Conservation (phyloP, 192 early-diverging fungal species). For the Spizellomyces punctatus region DNA sequence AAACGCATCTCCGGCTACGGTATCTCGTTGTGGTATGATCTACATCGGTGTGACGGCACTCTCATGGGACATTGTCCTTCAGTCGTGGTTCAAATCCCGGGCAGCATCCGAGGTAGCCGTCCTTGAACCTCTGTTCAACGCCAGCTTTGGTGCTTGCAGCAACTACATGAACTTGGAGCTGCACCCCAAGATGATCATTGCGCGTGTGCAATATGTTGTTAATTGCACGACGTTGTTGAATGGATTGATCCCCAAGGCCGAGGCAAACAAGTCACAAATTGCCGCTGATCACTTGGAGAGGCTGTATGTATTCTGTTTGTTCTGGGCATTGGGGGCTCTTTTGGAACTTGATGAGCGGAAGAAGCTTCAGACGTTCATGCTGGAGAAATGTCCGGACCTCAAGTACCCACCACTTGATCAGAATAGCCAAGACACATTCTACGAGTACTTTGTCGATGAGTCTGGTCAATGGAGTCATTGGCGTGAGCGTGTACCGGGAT, state of each 20-base stretch:
- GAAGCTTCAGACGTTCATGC: conserved; percentile 58
- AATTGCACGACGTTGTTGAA: conserved; percentile 55
- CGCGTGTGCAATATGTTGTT: conserved; percentile 50
- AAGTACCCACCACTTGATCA: conserved; percentile 61
- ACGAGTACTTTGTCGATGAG: conserved; percentile 64
- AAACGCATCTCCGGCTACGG: conserved; percentile 65
- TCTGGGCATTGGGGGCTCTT: conserved; percentile 61
- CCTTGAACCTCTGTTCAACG: conserved; percentile 58
- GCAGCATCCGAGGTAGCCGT: conserved; percentile 53
- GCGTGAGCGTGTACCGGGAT: conserved; percentile 56
- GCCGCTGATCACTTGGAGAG: conserved; percentile 54
- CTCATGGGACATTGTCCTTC: conserved; percentile 67
- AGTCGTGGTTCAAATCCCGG: conserved; percentile 64
- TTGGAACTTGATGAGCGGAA: conserved; percentile 68
- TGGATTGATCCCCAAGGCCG: conserved; percentile 62
- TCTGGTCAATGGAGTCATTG: conserved; percentile 64
- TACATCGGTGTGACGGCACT: conserved; percentile 68
- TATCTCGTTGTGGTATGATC: conserved; percentile 70
- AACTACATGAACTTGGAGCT: conserved; percentile 51
- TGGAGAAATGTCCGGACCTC: conserved; percentile 54
- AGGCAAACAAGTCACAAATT: conserved; percentile 56
- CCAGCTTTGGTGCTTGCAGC: conserved; percentile 47
- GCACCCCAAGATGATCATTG: conserved; percentile 64
- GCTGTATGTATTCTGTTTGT: conserved; percentile 61
- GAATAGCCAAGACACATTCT: conserved; percentile 56